Percentiles rank a stretch among this genome's conserved stretches.
phyloP scores from a whole-genome alignment of 75 land plant genomes.

The Picea glauca region DNA sequence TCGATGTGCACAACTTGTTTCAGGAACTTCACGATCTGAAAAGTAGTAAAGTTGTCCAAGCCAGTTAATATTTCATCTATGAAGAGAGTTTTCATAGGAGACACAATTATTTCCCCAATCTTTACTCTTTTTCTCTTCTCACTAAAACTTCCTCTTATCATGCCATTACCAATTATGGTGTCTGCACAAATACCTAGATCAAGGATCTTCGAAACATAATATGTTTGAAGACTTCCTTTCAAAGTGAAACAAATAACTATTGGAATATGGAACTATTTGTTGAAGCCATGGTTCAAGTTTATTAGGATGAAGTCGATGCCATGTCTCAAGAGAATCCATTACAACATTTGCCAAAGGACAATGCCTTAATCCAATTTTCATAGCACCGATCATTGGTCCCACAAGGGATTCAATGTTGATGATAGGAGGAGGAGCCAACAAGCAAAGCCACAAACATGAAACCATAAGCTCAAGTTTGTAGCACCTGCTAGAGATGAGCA shows the following conservation, averaged over 20 bases:
- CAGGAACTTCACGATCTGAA: no score
- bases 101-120: no score
- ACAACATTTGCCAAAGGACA: constrained; percentile 32
- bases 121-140: background rate
- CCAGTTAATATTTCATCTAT: no score
- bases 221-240: background rate
- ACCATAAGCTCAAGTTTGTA: background rate
- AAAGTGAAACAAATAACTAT: constrained; percentile 22
- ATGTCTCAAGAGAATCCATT: constrained; percentile 36
- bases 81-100: no score
- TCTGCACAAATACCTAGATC: no score
- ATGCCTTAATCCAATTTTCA: constrained; percentile 44
- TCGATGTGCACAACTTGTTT: no score
- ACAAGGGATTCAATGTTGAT: constrained; percentile 23
- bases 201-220: no score
- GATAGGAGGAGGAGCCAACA: constrained; percentile 34
- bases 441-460: constrained; percentile 38
- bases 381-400: constrained; percentile 23
- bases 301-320: constrained; percentile 19
- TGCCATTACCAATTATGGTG: no score
- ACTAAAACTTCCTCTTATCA: no score
- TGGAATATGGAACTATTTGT: constrained; percentile 32
- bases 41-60: no score
- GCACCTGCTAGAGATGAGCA: no score
- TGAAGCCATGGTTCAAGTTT: constrained; percentile 26